A percentile compares a stretch with the other conserved stretches of the same genome.
These are phyloP conservation scores for Lecanosticta acicola DNA, from an alignment of 2,329 filamentous ascomycete genomes.

Conservation along the genomic window DNA sequence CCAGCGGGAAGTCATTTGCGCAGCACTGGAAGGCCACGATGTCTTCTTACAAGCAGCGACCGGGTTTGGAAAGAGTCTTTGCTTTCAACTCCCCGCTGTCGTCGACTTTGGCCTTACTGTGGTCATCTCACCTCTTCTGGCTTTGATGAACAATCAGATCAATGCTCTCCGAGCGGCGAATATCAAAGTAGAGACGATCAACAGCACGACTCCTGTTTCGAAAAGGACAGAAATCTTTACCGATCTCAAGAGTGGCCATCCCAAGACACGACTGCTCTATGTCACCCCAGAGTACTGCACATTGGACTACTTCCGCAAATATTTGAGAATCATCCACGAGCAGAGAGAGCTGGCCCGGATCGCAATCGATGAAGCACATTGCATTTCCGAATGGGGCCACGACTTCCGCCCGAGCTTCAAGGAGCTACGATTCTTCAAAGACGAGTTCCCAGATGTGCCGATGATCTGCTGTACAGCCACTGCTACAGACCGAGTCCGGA, in stretches of 20 bases:
- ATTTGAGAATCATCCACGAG: constrained; percentile 65
- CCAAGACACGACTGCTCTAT: constrained; percentile 75
- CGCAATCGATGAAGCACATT: constrained; percentile 91
- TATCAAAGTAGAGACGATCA: constrained; percentile 78
- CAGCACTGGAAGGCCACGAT: constrained; percentile 76
- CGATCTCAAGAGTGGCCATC: constrained; percentile 84
- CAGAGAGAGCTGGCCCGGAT: constrained; percentile 83
- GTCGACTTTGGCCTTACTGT: constrained; percentile 85
- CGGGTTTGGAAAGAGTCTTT: constrained; percentile 87
- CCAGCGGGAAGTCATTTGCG: constrained; percentile 81
- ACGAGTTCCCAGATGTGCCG: constrained; percentile 74
- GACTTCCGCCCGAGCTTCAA: constrained; percentile 95
- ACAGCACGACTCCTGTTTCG: constrained; percentile 65
- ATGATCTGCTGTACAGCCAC: constrained; percentile 92
- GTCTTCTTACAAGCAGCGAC: constrained; percentile 89
- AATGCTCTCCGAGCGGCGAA: constrained; percentile 67
- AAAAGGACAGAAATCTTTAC: constrained; percentile 66
- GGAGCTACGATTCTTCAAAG: constrained; percentile 76
- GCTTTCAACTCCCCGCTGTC: constrained; percentile 86
- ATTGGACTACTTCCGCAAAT: constrained; percentile 67
- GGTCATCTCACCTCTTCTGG: constrained; percentile 81
- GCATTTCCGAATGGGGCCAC: constrained; percentile 96
- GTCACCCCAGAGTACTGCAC: constrained; percentile 89
- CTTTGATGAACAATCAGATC: constrained; percentile 94
- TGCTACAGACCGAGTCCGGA: constrained; percentile 71